phyloP scores from a whole-genome alignment of 768 basidiomycete genomes.

The Suillus subalutaceus region DNA sequence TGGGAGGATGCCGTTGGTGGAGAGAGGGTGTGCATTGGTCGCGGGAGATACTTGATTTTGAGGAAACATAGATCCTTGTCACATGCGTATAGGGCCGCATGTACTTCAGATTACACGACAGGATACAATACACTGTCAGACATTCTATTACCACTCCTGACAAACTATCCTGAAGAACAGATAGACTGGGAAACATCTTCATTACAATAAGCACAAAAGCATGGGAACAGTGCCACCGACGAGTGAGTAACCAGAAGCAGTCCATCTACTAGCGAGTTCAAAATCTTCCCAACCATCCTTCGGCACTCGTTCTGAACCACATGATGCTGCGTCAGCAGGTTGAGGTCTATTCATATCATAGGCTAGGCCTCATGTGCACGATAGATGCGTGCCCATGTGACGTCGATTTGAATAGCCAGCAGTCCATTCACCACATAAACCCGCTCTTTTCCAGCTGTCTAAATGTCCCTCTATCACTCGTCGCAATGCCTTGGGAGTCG shows the following conservation, averaged over 20 bases:
- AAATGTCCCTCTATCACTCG: too few species aligned
- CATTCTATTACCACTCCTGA: background rate
- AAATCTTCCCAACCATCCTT: background rate
- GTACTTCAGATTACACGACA: background rate
- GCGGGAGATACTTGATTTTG: background rate
- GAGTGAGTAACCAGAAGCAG: background rate
- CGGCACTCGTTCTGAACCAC: background rate
- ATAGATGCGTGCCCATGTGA: background rate
- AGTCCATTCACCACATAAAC: slow-evolving; percentile 2
- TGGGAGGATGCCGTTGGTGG: slow-evolving; percentile 4
- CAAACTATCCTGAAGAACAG: background rate
- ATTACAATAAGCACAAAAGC: background rate
- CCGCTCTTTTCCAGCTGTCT: background rate
- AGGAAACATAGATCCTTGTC: background rate
- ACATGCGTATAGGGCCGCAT: background rate
- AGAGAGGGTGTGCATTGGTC: background rate
- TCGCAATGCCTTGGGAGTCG: slow-evolving; percentile 1
- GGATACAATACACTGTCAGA: too few species aligned
- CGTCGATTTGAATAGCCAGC: background rate
- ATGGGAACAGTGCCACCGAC: too few species aligned
- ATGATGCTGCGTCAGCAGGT: background rate
- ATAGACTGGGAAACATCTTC: background rate
- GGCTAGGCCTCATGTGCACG: background rate
- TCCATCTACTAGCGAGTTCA: background rate
- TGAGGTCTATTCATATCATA: background rate